Evolutionary conservation across 345 rosid species (phyloP), one percentile per base, ranked within the genome.

Genomic region (Eutrema heterophyllum): DNA sequence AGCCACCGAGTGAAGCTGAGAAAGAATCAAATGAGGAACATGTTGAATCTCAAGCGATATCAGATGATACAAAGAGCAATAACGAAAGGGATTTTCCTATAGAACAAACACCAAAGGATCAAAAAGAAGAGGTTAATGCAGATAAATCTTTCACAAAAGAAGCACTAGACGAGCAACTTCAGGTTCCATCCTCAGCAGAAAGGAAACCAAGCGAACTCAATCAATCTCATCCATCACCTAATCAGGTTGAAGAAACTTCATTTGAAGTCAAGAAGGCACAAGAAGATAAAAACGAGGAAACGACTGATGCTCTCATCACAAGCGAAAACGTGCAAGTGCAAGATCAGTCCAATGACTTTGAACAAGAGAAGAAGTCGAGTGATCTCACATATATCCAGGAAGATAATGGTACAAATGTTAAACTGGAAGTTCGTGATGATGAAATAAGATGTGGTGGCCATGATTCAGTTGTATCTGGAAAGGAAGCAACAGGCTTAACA

Each of bases 111-210:
- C 40, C 24, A 21, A 43, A 41, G 50, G 43, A 24, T 27, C 64
- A 61, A 52, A 44, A 16, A 18, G 53, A 76, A 39, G 76, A 68
- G 27, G 35, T 33, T 27, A 15, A 13, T 59, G 38, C 61, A n/a
- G 71, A 27, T 71, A 45, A 68, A 38, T 40, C 40, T 62, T 27
- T 43, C 57, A 52, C 56, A 33, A 63, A 45, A 52, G 81, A 72
- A 60, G 59, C 51, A 72, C 6, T 52, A 3, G 70, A 35, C 33
- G 79, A 78, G 67, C 33, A 79, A 36, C 4, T 49, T 49, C 49
- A 74, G 43, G 75, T 53, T 35, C 62, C 66, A 40, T 18, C 65
- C 54, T 32, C 76, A 45, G 44, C 55, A 21, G 58, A 50, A 52
- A 75, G 8, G 40, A 36, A 36, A 36, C 15, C 41, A 40, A 73